Conservation (phyloP, 352 stramenopile species). For the Phytophthora sansomeana region DNA sequence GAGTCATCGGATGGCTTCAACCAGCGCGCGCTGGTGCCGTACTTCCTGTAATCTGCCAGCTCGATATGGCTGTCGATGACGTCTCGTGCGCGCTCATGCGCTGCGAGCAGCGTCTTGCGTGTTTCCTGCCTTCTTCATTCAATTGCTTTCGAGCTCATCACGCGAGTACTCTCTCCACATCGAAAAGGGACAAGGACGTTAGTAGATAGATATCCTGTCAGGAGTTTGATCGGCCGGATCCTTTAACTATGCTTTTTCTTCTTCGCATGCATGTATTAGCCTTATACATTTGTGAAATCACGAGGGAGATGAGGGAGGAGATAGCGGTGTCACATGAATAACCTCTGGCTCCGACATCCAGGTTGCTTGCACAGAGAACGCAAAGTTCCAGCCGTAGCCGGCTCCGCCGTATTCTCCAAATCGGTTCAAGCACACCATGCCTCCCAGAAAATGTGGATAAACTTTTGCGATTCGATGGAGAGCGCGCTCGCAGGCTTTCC, state of each 20-base stretch:
- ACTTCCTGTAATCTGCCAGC: slow-evolving; percentile 81
- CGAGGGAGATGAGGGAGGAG: neutral
- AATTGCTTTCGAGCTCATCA: slow-evolving; percentile 34
- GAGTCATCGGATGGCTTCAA: slow-evolving; percentile 85
- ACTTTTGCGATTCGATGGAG: slow-evolving; percentile 58
- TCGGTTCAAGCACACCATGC: slow-evolving; percentile 82
- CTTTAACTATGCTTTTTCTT: slow-evolving; percentile 46
- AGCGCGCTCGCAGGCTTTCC: slow-evolving; percentile 61
- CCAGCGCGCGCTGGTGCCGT: slow-evolving; percentile 82
- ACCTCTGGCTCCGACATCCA: slow-evolving; percentile 64
- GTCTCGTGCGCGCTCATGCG: slow-evolving; percentile 13
- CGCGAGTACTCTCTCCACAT: slow-evolving; percentile 44
- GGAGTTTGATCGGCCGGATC: slow-evolving; percentile 42
- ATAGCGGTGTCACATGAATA: slow-evolving; percentile 57
- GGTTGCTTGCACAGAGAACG: slow-evolving; percentile 69
- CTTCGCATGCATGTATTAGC: slow-evolving; percentile 15
- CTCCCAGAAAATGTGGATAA: slow-evolving; percentile 75
- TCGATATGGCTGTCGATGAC: slow-evolving; percentile 15
- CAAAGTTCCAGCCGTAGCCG: slow-evolving; percentile 79
- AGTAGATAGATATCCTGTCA: slow-evolving; percentile 49
- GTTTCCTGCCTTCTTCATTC: slow-evolving; percentile 33
- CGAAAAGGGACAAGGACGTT: slow-evolving; percentile 52
- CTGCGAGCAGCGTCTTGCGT: slow-evolving; percentile 23
- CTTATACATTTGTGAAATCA: slow-evolving; percentile 7
- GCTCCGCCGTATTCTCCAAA: slow-evolving; percentile 78